Percentiles rank a stretch among this genome's conserved stretches.
Conservation (phyloP, 2,329 filamentous ascomycete genomes). For the Neurospora sp. region DNA sequence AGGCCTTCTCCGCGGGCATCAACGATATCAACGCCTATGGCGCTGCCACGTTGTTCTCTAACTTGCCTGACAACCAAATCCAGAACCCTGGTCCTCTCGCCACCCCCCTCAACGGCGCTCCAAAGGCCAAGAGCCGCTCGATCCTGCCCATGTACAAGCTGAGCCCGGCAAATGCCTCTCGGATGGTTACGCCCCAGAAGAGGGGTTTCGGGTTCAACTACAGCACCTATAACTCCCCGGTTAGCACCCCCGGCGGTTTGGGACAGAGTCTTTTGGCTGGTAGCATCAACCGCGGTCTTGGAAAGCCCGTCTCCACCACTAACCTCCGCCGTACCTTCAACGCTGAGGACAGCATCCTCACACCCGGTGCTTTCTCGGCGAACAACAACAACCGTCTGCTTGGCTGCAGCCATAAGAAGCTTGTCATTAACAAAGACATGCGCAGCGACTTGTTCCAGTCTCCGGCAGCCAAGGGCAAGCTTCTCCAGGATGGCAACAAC, state of each 20-base stretch:
- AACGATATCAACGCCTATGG: constrained; percentile 84
- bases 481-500: constrained; percentile 29
- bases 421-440: constrained; percentile 84
- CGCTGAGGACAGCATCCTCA: constrained; percentile 74
- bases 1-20: constrained; percentile 67
- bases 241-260: constrained; percentile 58
- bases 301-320: constrained; percentile 82
- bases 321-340: constrained; percentile 76
- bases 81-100: constrained; percentile 80
- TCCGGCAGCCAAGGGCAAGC: constrained; percentile 41
- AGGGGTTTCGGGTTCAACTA: constrained; percentile 88
- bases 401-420: constrained; percentile 72
- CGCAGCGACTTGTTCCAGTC: constrained; percentile 61
- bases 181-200: constrained; percentile 76
- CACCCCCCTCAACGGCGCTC: constrained; percentile 70
- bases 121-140: constrained; percentile 66
- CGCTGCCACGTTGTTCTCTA: constrained; percentile 74
- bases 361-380: constrained; percentile 74
- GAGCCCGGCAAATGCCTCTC: constrained; percentile 68
- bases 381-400: constrained; percentile 55
- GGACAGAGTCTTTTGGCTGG: constrained; percentile 55
- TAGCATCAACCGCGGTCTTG: constrained; percentile 62
- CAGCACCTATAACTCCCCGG: constrained; percentile 80
- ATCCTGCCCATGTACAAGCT: constrained; percentile 82
- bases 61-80: constrained; percentile 51